Conservation (phyloP, 257 asterid species). For the Ballota nigra region DNA sequence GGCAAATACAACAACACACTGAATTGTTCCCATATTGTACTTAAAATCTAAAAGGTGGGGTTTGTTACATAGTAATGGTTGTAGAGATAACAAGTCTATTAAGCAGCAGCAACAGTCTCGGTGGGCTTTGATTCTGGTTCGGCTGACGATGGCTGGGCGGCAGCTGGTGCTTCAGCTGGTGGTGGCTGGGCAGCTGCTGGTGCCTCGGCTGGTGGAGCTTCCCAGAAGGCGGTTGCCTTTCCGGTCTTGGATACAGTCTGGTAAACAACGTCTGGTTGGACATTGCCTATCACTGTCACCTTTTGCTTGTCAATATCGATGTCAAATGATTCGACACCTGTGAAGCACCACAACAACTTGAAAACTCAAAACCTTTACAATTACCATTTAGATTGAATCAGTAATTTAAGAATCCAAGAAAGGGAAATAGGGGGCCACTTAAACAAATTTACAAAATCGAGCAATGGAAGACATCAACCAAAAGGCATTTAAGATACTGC, state of each 20-base stretch:
- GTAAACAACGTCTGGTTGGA: conserved; percentile 71
- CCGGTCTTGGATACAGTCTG: conserved; percentile 93
- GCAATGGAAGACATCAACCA: neutral
- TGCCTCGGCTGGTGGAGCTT: conserved; percentile 37
- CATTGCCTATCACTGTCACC: conserved; percentile 79
- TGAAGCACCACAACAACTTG: neutral
- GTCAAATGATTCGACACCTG: conserved; percentile 86
- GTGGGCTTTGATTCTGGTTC: conserved; percentile 38
- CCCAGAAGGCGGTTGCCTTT: conserved; percentile 84
- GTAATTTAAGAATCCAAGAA: neutral
- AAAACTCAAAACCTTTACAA: neutral
- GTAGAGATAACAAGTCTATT: conserved; percentile 11
- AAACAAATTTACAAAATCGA: neutral
- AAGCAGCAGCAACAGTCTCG: conserved; percentile 43
- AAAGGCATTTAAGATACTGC: neutral
- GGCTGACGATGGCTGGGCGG: conserved; percentile 17
- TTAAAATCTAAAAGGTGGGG: conserved; percentile 19
- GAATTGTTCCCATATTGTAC: conserved; percentile 16
- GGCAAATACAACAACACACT: conserved; percentile 24
- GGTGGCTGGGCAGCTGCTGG: conserved; percentile 27
- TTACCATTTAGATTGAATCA: neutral
- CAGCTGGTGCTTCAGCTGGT: conserved; percentile 16
- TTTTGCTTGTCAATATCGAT: conserved; percentile 77
- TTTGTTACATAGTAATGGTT: conserved; percentile 9
- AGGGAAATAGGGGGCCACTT: neutral